These are phyloP conservation scores for Apium graveolens DNA, from an alignment of 129 eudicot genomes.

Conservation along the genomic window DNA sequence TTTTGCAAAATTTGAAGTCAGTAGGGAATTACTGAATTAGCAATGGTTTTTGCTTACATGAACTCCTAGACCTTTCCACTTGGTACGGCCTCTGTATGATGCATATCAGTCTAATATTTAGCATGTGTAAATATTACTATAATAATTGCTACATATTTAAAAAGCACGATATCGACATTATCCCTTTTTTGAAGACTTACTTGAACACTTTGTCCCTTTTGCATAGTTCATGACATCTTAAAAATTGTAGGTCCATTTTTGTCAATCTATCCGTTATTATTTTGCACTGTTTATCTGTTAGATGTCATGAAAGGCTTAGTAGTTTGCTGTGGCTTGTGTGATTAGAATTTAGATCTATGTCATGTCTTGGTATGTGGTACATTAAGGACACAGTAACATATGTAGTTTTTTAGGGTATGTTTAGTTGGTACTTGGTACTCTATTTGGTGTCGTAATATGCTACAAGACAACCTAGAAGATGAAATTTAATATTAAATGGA, in stretches of 20 bases:
- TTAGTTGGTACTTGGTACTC: too few relatives aligned
- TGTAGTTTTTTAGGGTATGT: too few relatives aligned
- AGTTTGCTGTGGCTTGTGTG: not conserved
- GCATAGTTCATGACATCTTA: too few relatives aligned
- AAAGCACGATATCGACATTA: not conserved
- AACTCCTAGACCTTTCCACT: not conserved
- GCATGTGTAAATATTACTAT: not conserved
- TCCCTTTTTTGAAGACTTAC: not conserved
- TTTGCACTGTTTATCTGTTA: not conserved
- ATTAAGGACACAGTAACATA: too few relatives aligned
- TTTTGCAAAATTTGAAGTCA: not conserved
- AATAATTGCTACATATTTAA: not conserved
- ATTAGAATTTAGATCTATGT: not conserved
- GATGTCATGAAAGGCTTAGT: not conserved
- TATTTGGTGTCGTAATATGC: not conserved
- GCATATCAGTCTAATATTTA: not conserved
- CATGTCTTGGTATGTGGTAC: not conserved
- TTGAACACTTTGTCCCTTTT: too few relatives aligned
- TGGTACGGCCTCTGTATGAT: not conserved
- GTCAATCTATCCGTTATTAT: not conserved
- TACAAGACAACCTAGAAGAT: not conserved
- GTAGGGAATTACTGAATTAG: not conserved
- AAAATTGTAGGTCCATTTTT: not conserved
- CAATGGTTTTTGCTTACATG: not conserved
- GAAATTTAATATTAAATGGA: constrained; percentile 1